These are phyloP conservation scores for Saxophila tyrrhenica DNA, from an alignment of 495 filamentous ascomycete species.

Conservation along the genomic window DNA sequence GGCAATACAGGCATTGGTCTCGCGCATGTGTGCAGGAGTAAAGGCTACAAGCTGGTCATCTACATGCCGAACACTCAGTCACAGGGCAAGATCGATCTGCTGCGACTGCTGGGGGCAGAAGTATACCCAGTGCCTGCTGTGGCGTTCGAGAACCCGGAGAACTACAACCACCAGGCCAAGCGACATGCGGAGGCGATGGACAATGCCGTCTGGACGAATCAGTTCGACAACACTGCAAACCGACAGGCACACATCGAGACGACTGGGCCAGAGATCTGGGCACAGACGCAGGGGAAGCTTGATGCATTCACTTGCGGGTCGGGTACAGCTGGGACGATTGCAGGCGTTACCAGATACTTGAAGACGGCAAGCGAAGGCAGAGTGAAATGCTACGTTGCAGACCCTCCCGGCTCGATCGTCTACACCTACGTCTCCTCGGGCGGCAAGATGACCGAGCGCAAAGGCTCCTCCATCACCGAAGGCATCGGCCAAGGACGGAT, in stretches of 20 bases:
- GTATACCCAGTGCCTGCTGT: slow-evolving; percentile 97
- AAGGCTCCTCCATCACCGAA: slow-evolving; percentile 86
- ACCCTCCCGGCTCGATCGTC: slow-evolving; percentile 84
- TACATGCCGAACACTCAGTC: slow-evolving; percentile 99
- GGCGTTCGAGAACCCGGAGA: slow-evolving; percentile 87
- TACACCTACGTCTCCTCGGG: slow-evolving; percentile 84
- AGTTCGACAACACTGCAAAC: slow-evolving; percentile 96
- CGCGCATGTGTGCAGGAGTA: slow-evolving; percentile 87
- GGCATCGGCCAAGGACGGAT: slow-evolving; percentile 96
- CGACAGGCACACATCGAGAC: slow-evolving; percentile 91
- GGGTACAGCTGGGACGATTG: slow-evolving; percentile 84
- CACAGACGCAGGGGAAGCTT: slow-evolving; percentile 75
- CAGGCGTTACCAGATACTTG: slow-evolving; percentile 78
- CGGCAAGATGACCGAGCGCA: slow-evolving; percentile 68
- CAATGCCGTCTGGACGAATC: slow-evolving; percentile 97
- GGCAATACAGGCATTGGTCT: slow-evolving; percentile 97
- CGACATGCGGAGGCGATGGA: slow-evolving; percentile 73
- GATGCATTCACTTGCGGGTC: slow-evolving; percentile 95
- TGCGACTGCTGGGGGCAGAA: slow-evolving; percentile 86
- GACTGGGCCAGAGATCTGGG: slow-evolving; percentile 93
- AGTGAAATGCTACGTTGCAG: slow-evolving; percentile 85
- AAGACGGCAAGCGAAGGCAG: slow-evolving; percentile 69
- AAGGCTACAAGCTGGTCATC: slow-evolving; percentile 89
- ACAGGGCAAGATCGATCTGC: slow-evolving; percentile 90
- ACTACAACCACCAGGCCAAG: slow-evolving; percentile 93